Base-by-base conservation (phyloP, 2,329 filamentous ascomycete genomes). In the Aphanoascus verrucosus region DNA sequence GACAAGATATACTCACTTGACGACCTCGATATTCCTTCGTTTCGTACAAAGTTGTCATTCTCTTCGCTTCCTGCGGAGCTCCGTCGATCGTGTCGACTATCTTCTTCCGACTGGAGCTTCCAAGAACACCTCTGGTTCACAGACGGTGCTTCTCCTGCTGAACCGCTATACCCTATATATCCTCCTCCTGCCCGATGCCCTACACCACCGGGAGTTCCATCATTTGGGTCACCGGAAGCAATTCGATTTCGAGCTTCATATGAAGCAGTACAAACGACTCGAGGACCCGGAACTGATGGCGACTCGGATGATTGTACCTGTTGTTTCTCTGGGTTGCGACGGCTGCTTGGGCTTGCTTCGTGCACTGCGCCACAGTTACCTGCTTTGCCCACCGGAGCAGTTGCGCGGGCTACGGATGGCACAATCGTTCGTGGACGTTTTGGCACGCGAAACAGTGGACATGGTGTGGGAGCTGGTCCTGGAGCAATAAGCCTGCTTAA, bases 171-270 rank as follows among this genome's bases (percentile, higher is more conserved):
- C 20, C 71, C 71, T 31, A 58, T 55, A 48, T 67, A 64, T 53
- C 64, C 69, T 52, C 70, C 72, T 31, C 71, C 70, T 11, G 54
- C 60, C 31, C 62, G 72, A 55, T 57, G 61, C 15, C 66, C 67
- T 2, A 75, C 72, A 2, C 72, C 72, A 17, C 69, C 71, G 1
- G 72, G 72, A 0, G 59, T 75, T 38, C 72, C 72, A 5, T 69
- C 69, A 1, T 74, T 74, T 55, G 69, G 70, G 20, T 68, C 65
- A 1, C 60, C 59, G 32, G 69, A 73, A 60, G 71, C 71, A 9
- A 58, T 71, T 11, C 55, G 55, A n/a, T 65, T 58, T 49, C 51
- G 38, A 6, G 12, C 42, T 42, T 37, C 43, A n/a, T n/a, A 44
- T 17, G 35, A 37, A 19, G 12, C 42, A 5, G 4, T 35, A 15